A percentile compares a stretch with the other conserved stretches of the same genome.
phyloP scores from a whole-genome alignment of 306 rosid genomes.

The Cucurbita maxima region DNA sequence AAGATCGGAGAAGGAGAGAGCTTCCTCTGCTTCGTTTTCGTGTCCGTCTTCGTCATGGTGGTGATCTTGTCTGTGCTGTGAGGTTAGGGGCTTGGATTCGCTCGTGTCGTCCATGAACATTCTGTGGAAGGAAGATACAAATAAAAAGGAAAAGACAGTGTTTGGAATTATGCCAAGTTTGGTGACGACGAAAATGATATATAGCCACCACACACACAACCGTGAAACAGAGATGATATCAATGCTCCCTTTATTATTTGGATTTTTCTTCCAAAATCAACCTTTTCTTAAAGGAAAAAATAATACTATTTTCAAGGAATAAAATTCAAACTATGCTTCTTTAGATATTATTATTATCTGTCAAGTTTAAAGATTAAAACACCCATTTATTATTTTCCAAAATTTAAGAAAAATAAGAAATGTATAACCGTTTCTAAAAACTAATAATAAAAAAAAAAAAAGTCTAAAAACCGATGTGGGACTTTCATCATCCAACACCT shows the following conservation, averaged over 20 bases:
- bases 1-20: conserved; percentile 48
- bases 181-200: not conserved
- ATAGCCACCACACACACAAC: not conserved
- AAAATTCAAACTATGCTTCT: too few relatives aligned
- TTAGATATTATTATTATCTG: too few relatives aligned
- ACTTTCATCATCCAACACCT: too few relatives aligned
- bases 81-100: not conserved
- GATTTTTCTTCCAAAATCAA: not conserved
- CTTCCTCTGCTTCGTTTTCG: conserved; percentile 20
- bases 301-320: too few relatives aligned
- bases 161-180: not conserved
- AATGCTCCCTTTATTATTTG: not conserved
- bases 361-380: too few relatives aligned
- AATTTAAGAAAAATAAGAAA: not conserved
- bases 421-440: too few relatives aligned
- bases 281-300: too few relatives aligned
- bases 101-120: not conserved
- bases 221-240: not conserved
- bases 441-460: too few relatives aligned
- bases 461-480: too few relatives aligned
- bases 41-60: not conserved
- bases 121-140: not conserved
- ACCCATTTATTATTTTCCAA: not conserved
- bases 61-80: not conserved
- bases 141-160: not conserved